Conservation (phyloP, 306 rosid genomes). For the Cicer arietinum region DNA sequence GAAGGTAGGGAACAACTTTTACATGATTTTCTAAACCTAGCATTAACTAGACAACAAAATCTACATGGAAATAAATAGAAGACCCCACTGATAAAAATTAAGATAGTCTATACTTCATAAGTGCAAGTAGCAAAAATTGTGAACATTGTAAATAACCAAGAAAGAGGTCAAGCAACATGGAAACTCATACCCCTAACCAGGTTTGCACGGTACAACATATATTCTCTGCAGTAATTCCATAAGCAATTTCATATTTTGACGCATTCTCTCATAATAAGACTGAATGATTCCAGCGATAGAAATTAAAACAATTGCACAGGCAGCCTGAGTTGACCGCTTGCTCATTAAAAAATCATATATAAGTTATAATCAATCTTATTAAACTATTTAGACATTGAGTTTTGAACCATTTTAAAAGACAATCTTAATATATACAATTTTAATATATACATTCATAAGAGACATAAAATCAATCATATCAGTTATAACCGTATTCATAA, state of each 20-base stretch:
- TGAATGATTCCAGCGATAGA: neutral
- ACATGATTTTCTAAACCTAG: neutral
- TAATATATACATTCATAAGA: neutral
- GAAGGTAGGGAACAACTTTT: neutral
- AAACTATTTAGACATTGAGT: too few species aligned
- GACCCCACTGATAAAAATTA: neutral
- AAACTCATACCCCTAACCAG: neutral
- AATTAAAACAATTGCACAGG: neutral
- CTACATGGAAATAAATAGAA: neutral
- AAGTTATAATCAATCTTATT: too few species aligned
- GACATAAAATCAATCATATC: too few species aligned
- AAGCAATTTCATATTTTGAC: neutral
- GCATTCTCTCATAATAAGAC: constrained; percentile 12
- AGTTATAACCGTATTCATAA: too few species aligned
- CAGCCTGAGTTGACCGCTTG: too few species aligned
- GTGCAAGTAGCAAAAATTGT: neutral
- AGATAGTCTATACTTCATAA: constrained; percentile 9
- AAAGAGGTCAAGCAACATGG: neutral
- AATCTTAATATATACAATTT: too few species aligned
- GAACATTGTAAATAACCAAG: neutral
- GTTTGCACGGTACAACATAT: too few species aligned
- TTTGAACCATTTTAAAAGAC: too few species aligned
- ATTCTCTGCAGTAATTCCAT: neutral
- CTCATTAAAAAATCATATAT: too few species aligned
- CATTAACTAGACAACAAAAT: constrained; percentile 22